Percentiles rank a stretch among this genome's conserved stretches.
Evolutionary conservation across 257 asterid genomes (phyloP).

Genomic region (Apocynum venetum): DNA sequence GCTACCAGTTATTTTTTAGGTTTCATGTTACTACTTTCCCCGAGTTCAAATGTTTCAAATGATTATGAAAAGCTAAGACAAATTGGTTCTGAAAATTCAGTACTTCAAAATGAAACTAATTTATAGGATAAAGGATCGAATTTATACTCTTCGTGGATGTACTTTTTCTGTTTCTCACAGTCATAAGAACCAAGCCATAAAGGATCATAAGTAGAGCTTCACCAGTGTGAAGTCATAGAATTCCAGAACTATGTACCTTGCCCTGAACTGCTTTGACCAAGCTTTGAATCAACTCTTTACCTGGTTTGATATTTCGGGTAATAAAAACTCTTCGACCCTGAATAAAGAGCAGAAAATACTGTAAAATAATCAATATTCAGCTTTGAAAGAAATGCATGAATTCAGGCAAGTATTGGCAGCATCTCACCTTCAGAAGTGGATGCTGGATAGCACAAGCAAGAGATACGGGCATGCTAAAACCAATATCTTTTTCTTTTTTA

Average conservation of each 20-base stretch:
- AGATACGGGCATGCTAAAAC: constrained; percentile 60
- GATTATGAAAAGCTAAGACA: neutral
- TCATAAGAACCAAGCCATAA: neutral
- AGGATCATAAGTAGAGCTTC: neutral
- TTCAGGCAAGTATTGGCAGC: neutral
- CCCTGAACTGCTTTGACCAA: constrained; percentile 67
- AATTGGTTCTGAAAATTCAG: neutral
- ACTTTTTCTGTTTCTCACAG: neutral
- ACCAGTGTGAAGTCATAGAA: constrained; percentile 7
- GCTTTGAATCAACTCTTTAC: constrained; percentile 40
- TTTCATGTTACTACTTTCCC: neutral
- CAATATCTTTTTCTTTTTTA: constrained; percentile 69
- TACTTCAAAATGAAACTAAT: neutral
- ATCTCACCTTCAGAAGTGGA: constrained; percentile 64
- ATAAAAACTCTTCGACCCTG: constrained; percentile 58
- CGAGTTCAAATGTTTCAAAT: neutral
- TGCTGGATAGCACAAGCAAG: constrained; percentile 52
- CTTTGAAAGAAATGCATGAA: constrained; percentile 5
- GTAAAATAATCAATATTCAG: constrained; percentile 8
- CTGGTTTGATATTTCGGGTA: constrained; percentile 65
- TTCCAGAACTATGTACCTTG: constrained; percentile 40
- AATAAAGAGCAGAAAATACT: constrained; percentile 18
- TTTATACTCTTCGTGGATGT: neutral
- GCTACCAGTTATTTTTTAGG: neutral
- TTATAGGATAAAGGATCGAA: neutral